Percentiles rank a stretch among this genome's conserved stretches.
Evolutionary conservation across 2,329 filamentous ascomycete species (phyloP).

Genomic region (Madurella fahalii): DNA sequence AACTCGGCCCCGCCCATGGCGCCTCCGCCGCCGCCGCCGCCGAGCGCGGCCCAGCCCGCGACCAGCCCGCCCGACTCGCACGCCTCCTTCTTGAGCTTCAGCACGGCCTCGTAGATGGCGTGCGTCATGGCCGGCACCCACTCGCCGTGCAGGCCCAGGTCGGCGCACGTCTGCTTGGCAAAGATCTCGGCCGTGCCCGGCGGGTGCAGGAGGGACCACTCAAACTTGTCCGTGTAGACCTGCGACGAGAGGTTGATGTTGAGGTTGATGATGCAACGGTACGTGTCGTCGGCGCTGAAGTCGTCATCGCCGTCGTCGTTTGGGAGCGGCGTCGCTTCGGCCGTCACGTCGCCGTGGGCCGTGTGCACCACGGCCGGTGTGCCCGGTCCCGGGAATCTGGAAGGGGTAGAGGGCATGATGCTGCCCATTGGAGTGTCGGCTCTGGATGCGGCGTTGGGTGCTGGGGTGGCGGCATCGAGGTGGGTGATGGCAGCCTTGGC

Average conservation of each 20-base stretch:
- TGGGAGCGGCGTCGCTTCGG: constrained; percentile 61
- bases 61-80: constrained; percentile 88
- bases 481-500: constrained; percentile 25
- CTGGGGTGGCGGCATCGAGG: constrained; percentile 26
- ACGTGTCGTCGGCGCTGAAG: constrained; percentile 87
- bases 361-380: constrained; percentile 22
- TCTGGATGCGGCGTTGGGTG: constrained; percentile 31
- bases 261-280: constrained; percentile 85
- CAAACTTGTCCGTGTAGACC: constrained; percentile 94
- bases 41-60: constrained; percentile 57
- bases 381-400: constrained; percentile 12
- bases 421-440: constrained; percentile 55
- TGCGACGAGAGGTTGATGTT: constrained; percentile 89
- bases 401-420: constrained; percentile 45
- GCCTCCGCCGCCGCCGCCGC: constrained; percentile 17
- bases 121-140: constrained; percentile 94
- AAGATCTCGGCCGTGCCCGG: constrained; percentile 90
- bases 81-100: constrained; percentile 92
- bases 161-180: constrained; percentile 86
- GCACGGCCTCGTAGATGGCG: constrained; percentile 91
- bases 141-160: constrained; percentile 83
- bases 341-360: constrained; percentile 52
- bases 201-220: constrained; percentile 92
- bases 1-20: constrained; percentile 63
- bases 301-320: constrained; percentile 51